Percentiles rank a stretch among this genome's conserved stretches.
Evolutionary conservation across 2,329 filamentous ascomycete genomes (phyloP).

Genomic region (Exophiala mesophila): DNA sequence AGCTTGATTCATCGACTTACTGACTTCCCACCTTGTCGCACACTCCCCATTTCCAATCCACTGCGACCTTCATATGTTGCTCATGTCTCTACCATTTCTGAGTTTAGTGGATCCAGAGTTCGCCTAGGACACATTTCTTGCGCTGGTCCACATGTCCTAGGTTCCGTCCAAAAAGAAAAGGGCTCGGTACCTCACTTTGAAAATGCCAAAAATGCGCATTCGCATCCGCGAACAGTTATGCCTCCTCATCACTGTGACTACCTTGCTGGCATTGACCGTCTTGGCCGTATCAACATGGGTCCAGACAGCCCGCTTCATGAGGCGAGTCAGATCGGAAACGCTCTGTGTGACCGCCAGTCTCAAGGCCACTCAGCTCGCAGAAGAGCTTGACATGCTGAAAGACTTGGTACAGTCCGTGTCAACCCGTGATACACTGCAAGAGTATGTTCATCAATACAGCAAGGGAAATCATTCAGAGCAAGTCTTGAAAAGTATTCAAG

Average conservation of each 20-base stretch:
- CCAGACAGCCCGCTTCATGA: slow-evolving; percentile 6
- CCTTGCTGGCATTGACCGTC: slow-evolving; percentile 68
- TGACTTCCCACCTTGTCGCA: too few species aligned
- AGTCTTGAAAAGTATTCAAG: slow-evolving; percentile 6
- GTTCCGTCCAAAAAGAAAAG: too few species aligned
- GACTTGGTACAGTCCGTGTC: slow-evolving; percentile 67
- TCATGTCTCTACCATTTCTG: not conserved
- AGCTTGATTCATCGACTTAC: too few species aligned
- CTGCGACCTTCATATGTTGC: too few species aligned
- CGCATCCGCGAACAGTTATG: slow-evolving; percentile 83
- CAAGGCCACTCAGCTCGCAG: slow-evolving; percentile 73
- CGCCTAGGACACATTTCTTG: too few species aligned
- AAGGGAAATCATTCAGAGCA: slow-evolving; percentile 45
- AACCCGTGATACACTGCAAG: slow-evolving; percentile 55
- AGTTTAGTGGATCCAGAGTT: too few species aligned
- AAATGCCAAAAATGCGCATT: slow-evolving; percentile 59
- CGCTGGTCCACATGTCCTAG: too few species aligned
- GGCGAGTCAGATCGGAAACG: slow-evolving; percentile 45
- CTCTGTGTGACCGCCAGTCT: slow-evolving; percentile 75
- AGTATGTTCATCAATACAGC: slow-evolving; percentile 47
- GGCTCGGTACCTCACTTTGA: too few species aligned
- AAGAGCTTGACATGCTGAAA: slow-evolving; percentile 72
- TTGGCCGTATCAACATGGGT: slow-evolving; percentile 60
- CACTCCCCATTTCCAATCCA: too few species aligned
- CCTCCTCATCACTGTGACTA: slow-evolving; percentile 67